phyloP scores from a whole-genome alignment of 2,329 filamentous ascomycete species.

The Trichothecium roseum region DNA sequence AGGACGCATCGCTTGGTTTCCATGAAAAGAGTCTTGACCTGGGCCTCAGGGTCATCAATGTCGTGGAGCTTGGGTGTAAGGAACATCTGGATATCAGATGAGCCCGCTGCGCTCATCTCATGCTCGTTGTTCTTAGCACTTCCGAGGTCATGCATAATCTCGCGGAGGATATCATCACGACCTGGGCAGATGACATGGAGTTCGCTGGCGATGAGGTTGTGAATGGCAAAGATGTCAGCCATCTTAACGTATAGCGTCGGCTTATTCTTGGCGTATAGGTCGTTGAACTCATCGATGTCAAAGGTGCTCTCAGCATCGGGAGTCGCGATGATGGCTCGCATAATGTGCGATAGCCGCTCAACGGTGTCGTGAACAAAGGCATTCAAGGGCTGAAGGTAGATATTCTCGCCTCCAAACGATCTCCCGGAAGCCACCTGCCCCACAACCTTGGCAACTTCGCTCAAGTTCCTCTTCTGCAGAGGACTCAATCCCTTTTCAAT shows the following conservation, averaged over 20 bases:
- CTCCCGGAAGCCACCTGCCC: constrained; percentile 81
- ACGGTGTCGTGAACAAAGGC: constrained; percentile 81
- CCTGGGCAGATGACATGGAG: constrained; percentile 66
- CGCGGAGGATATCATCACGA: constrained; percentile 78
- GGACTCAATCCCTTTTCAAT: constrained; percentile 83
- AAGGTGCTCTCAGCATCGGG: constrained; percentile 84
- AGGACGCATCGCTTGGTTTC: constrained; percentile 95
- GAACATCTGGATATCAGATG: constrained; percentile 83
- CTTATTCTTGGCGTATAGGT: constrained; percentile 91
- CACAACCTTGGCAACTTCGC: constrained; percentile 85
- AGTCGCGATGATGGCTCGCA: constrained; percentile 69
- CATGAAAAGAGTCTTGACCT: constrained; percentile 89
- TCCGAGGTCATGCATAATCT: constrained; percentile 86
- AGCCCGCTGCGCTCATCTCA: constrained; percentile 78
- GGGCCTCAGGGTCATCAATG: constrained; percentile 83
- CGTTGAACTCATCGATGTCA: constrained; percentile 98
- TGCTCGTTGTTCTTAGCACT: constrained; percentile 95
- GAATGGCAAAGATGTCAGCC: constrained; percentile 92
- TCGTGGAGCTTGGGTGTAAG: constrained; percentile 84
- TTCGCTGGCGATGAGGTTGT: constrained; percentile 75
- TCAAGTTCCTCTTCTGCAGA: constrained; percentile 83
- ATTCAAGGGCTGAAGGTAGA: constrained; percentile 92
- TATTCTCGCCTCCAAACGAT: constrained; percentile 86
- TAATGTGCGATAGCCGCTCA: constrained; percentile 65
- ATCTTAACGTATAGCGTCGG: constrained; percentile 99